These are phyloP conservation scores for Osmanthus fragrans DNA, from an alignment of 257 asterid genomes.

Conservation along the genomic window DNA sequence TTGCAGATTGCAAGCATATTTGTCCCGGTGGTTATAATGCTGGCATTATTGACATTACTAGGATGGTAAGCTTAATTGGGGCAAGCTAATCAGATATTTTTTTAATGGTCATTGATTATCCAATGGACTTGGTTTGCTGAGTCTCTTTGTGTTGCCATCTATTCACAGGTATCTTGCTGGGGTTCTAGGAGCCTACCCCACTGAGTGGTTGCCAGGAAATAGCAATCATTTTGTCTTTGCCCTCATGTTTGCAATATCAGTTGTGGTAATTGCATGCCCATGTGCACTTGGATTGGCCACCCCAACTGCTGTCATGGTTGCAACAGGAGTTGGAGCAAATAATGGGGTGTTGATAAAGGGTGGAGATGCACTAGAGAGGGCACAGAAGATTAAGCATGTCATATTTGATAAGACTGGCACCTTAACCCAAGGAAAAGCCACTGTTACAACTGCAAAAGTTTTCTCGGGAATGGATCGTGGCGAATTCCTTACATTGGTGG, in stretches of 20 bases:
- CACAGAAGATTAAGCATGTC: slow-evolving; percentile 80
- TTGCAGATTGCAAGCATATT: slow-evolving; percentile 91
- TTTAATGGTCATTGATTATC: background rate
- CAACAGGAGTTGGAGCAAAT: slow-evolving; percentile 98
- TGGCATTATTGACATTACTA: slow-evolving; percentile 74
- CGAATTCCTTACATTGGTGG: slow-evolving; percentile 89
- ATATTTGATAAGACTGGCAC: slow-evolving; percentile 98
- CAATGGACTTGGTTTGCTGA: background rate
- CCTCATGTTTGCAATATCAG: slow-evolving; percentile 96
- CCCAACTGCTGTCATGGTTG: slow-evolving; percentile 99
- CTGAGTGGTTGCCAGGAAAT: slow-evolving; percentile 82
- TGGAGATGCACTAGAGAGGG: slow-evolving; percentile 96
- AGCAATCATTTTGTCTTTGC: slow-evolving; percentile 86
- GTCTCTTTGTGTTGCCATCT: slow-evolving; percentile 7
- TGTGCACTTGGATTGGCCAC: slow-evolving; percentile 99
- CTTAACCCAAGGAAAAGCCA: slow-evolving; percentile 95
- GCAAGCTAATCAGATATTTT: background rate
- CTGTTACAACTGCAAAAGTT: slow-evolving; percentile 73
- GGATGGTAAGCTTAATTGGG: slow-evolving; percentile 70
- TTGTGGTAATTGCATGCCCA: slow-evolving; percentile 94
- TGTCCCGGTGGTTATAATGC: slow-evolving; percentile 73
- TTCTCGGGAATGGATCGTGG: slow-evolving; percentile 92
- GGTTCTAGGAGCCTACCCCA: slow-evolving; percentile 75
- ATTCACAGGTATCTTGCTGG: slow-evolving; percentile 80
- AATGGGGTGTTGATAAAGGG: slow-evolving; percentile 98